phyloP scores from a whole-genome alignment of 2,329 filamentous ascomycete genomes.

The Aspergillus sp. region DNA sequence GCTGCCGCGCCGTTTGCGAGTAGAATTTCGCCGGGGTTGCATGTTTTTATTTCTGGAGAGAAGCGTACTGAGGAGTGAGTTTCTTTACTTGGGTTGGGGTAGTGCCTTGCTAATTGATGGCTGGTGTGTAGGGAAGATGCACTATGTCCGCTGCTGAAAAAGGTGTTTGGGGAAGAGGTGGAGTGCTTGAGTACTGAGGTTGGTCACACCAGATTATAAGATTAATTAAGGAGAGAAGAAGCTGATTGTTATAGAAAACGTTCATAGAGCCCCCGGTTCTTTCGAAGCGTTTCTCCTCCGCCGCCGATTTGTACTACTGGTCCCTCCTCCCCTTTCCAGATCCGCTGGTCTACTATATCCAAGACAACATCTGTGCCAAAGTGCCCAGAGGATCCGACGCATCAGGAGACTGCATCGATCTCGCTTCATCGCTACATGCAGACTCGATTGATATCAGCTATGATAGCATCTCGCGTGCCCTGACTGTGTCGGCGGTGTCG shows the following conservation, averaged over 20 bases:
- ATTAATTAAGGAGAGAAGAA: background rate
- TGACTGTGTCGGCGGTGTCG: slow-evolving; percentile 63
- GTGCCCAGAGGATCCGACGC: slow-evolving; percentile 45
- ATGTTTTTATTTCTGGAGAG: slow-evolving; percentile 61
- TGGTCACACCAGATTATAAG: slow-evolving; percentile 7
- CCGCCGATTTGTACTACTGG: slow-evolving; percentile 64
- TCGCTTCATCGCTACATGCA: slow-evolving; percentile 44
- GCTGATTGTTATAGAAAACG: slow-evolving; percentile 39
- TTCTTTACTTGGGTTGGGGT: no score
- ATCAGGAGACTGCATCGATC: slow-evolving; percentile 3
- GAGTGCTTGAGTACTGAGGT: slow-evolving; percentile 51
- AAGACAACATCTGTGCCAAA: slow-evolving; percentile 46
- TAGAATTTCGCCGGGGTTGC: slow-evolving; percentile 70
- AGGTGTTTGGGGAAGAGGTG: slow-evolving; percentile 48
- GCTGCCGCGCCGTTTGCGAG: slow-evolving; percentile 65
- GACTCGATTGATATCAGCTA: slow-evolving; percentile 70
- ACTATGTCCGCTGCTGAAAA: slow-evolving; percentile 55
- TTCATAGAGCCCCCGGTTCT: slow-evolving; percentile 56
- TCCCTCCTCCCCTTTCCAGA: slow-evolving; percentile 54
- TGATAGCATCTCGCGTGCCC: slow-evolving; percentile 58
- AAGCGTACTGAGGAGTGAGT: background rate
- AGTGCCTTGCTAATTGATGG: slow-evolving; percentile 3
- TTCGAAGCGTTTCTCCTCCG: slow-evolving; percentile 55
- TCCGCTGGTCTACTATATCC: slow-evolving; percentile 49
- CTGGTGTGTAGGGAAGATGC: slow-evolving; percentile 30